Conservation (phyloP, 2,329 filamentous ascomycete species). For the Aureobasidium vineae region DNA sequence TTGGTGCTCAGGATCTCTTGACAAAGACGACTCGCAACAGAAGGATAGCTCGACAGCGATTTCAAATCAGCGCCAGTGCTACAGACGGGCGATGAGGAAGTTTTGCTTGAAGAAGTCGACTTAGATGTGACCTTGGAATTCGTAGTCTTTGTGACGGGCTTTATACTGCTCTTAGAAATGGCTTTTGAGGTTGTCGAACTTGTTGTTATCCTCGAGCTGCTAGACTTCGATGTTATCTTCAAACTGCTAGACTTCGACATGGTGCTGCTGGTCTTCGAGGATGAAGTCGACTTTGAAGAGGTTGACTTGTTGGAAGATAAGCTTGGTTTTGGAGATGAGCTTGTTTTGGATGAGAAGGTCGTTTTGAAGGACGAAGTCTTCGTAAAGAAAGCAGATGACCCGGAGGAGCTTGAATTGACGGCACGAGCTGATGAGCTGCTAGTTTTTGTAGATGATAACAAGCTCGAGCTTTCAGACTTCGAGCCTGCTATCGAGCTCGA, state of each 20-base stretch:
- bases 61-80: not conserved
- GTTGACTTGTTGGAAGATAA: too few relatives aligned
- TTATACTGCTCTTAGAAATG: not conserved
- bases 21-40: conserved; percentile 2
- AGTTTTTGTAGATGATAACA: too few relatives aligned
- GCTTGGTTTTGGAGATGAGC: not conserved
- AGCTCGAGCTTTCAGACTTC: too few relatives aligned
- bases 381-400: too few relatives aligned
- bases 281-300: too few relatives aligned
- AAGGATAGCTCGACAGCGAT: not conserved
- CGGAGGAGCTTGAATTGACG: too few relatives aligned
- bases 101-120: not conserved
- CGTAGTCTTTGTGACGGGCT: not conserved
- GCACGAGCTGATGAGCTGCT: too few relatives aligned
- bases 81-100: conserved; percentile 12
- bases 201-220: not conserved
- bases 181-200: not conserved
- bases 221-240: not conserved
- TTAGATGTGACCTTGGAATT: not conserved
- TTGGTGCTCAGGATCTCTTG: not conserved
- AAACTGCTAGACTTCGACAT: not conserved
- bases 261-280: not conserved
- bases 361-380: not conserved
- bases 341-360: not conserved
- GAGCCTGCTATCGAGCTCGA: not conserved